Percentiles rank a stretch among this genome's conserved stretches.
phyloP scores from a whole-genome alignment of 2,329 filamentous ascomycete species.

The Arachnomyces sp. region DNA sequence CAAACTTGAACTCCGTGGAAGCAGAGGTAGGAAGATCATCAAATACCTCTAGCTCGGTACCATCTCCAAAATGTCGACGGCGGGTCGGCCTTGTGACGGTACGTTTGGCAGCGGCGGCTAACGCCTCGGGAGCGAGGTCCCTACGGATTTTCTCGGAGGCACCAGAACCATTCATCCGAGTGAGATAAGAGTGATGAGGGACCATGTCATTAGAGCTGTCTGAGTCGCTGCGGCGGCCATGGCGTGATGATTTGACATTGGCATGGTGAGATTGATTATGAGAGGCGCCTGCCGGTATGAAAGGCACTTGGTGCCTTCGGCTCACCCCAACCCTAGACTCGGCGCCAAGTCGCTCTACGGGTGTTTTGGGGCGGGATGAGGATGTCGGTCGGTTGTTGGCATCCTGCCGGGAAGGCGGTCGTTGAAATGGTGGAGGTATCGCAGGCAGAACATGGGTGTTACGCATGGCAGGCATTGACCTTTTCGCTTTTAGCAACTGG shows the following conservation, averaged over 20 bases:
- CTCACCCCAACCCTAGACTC: conserved; percentile 33
- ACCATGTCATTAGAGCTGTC: conserved; percentile 52
- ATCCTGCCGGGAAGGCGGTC: conserved; percentile 32
- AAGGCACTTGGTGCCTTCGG: conserved; percentile 60
- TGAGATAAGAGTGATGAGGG: conserved; percentile 35
- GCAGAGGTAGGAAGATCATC: conserved; percentile 89
- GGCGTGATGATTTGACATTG: conserved; percentile 59
- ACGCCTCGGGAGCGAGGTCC: conserved; percentile 42
- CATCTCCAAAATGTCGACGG: conserved; percentile 74
- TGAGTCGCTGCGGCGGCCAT: conserved; percentile 73
- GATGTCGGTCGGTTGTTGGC: conserved; percentile 21
- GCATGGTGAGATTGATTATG: conserved; percentile 70
- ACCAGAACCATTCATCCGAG: conserved; percentile 37
- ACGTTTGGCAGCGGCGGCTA: conserved; percentile 53
- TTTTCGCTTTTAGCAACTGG: conserved; percentile 51
- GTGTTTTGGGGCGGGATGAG: conserved; percentile 57
- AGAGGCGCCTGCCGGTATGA: conserved; percentile 68
- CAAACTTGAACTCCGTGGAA: conserved; percentile 69
- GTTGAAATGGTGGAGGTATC: conserved; percentile 25
- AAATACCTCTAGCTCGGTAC: conserved; percentile 83
- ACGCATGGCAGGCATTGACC: conserved; percentile 52
- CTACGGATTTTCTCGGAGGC: conserved; percentile 39
- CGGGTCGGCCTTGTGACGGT: conserved; percentile 65
- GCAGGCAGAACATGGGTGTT: conserved; percentile 31
- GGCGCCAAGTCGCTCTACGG: conserved; percentile 49